A percentile compares a stretch with the other conserved stretches of the same genome.
phyloP scores from a whole-genome alignment of 2,329 filamentous ascomycete genomes.

The Fusarium fracticaudum region DNA sequence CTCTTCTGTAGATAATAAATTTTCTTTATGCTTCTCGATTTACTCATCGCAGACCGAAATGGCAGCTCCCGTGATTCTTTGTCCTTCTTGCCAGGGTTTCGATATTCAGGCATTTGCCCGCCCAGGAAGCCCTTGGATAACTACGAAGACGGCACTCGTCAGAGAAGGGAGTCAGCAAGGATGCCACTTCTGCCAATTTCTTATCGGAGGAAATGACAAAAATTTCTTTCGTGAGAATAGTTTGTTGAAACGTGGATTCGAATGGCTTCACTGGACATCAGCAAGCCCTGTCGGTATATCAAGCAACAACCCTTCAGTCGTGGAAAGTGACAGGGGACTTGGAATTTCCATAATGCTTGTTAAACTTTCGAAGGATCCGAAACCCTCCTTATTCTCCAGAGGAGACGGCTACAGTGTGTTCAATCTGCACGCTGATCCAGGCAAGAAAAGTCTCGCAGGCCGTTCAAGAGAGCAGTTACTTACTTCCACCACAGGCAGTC shows the following conservation, averaged over 20 bases:
- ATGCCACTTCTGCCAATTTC: rapidly evolving
- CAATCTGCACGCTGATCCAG: rapidly evolving
- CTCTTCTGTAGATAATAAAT: too few relatives aligned
- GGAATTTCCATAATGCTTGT: rapidly evolving
- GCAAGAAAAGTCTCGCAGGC: not conserved
- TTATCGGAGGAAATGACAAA: rapidly evolving
- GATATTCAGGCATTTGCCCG: not conserved
- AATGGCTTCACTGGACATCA: not conserved
- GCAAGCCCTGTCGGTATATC: rapidly evolving
- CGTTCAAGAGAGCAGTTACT: too few relatives aligned
- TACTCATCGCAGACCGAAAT: too few relatives aligned
- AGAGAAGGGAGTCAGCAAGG: not conserved
- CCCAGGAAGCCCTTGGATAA: not conserved
- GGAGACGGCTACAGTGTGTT: rapidly evolving
- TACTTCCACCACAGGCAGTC: not conserved
- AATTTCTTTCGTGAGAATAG: rapidly evolving
- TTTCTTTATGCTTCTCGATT: too few relatives aligned
- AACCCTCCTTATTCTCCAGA: not conserved
- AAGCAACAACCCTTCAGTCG: not conserved
- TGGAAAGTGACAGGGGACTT: not conserved
- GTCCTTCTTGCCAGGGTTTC: not conserved
- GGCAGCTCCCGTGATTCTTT: rapidly evolving
- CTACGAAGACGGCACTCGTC: rapidly evolving
- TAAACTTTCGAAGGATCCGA: not conserved
- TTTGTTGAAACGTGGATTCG: rapidly evolving